Conservation (phyloP, 495 filamentous ascomycete species). For the Xylaria nigripes region DNA sequence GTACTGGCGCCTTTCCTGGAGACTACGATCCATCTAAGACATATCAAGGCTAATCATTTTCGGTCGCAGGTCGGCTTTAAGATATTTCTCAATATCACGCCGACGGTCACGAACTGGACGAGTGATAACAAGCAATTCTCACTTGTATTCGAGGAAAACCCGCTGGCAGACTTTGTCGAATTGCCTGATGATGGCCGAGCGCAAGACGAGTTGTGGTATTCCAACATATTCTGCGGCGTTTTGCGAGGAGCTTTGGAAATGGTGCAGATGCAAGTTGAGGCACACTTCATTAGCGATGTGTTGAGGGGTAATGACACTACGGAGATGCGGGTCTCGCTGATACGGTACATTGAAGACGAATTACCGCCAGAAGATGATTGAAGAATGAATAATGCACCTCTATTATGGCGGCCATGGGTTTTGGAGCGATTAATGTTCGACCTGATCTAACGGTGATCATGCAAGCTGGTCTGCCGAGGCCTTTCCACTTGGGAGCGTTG, state of each 20-base stretch:
- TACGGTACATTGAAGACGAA: constrained; percentile 96
- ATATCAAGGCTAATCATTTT: neutral
- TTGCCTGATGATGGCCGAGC: constrained; percentile 91
- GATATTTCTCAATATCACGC: constrained; percentile 97
- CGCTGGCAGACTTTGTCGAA: constrained; percentile 94
- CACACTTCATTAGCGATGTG: constrained; percentile 92
- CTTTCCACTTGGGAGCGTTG: neutral
- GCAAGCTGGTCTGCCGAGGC: neutral
- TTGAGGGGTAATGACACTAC: constrained; percentile 90
- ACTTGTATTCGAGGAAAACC: constrained; percentile 93
- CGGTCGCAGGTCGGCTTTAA: constrained; percentile 81
- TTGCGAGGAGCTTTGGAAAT: constrained; percentile 89
- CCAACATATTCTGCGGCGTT: constrained; percentile 92
- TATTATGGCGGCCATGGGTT: neutral
- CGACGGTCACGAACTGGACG: constrained; percentile 89
- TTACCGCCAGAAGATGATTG: constrained; percentile 95
- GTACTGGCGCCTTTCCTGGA: constrained; percentile 33
- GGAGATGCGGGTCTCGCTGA: constrained; percentile 89
- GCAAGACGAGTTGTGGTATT: constrained; percentile 97
- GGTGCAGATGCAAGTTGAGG: constrained; percentile 99
- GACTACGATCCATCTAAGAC: constrained; percentile 3
- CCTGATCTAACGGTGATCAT: neutral
- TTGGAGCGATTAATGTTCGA: neutral
- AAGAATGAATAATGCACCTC: constrained; percentile 14
- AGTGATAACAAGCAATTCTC: constrained; percentile 95